Evolutionary conservation across 768 basidiomycete species (phyloP).

Genomic region (Gelatoporia subvermispora): DNA sequence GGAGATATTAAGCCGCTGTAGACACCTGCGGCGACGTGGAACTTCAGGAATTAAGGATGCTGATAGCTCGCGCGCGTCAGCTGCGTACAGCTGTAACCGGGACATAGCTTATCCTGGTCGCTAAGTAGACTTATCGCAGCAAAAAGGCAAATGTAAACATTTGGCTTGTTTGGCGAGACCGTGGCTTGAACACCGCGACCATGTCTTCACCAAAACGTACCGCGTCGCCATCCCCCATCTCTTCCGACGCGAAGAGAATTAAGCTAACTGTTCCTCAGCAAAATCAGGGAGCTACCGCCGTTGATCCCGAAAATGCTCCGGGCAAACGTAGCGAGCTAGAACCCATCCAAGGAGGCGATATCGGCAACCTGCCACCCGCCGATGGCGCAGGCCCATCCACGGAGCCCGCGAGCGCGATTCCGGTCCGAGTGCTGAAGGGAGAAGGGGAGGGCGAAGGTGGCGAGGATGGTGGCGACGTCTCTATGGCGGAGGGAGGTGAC

Average conservation of each 20-base stretch:
- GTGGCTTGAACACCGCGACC: neutral
- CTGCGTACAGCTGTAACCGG: too few relatives aligned
- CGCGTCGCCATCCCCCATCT: conserved; percentile 28
- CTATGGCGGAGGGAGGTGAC: conserved; percentile 75
- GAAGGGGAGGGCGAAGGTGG: conserved; percentile 60
- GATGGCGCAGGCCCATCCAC: conserved; percentile 28
- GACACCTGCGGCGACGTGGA: too few relatives aligned
- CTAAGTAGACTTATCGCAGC: too few relatives aligned
- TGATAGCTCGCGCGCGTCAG: too few relatives aligned
- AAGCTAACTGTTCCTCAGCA: conserved; percentile 29
- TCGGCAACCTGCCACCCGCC: conserved; percentile 60
- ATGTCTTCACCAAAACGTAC: conserved; percentile 33
- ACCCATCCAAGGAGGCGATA: conserved; percentile 72
- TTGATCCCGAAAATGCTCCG: conserved; percentile 73
- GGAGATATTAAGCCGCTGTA: too few relatives aligned
- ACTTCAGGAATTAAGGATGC: too few relatives aligned
- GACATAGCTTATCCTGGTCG: too few relatives aligned
- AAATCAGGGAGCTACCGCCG: conserved; percentile 63
- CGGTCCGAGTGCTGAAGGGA: conserved; percentile 33
- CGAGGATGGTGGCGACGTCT: conserved; percentile 69
- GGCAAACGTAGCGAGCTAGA: conserved; percentile 90
- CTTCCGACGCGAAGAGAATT: conserved; percentile 31
- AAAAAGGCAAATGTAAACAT: too few relatives aligned
- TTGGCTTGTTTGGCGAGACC: neutral
- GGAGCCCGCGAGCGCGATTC: conserved; percentile 27